phyloP scores from a whole-genome alignment of 768 basidiomycete species.

The Boletus huronensis region DNA sequence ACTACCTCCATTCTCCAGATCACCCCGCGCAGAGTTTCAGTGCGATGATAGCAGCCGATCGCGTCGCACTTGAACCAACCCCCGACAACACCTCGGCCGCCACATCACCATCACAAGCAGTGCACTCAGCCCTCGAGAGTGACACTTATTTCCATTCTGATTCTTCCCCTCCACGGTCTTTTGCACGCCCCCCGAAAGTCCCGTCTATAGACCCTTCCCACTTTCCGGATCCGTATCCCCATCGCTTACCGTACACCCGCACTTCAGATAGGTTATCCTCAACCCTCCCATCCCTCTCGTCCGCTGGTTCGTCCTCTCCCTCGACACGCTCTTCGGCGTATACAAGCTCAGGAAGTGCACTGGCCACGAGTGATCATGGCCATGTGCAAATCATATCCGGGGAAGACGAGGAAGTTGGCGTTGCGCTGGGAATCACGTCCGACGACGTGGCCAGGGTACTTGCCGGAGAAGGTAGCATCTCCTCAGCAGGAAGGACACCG shows the following conservation, averaged over 20 bases:
- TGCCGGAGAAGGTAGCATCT: conserved; percentile 45
- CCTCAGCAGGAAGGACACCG: conserved; percentile 48
- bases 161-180: conserved; percentile 33
- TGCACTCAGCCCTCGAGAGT: conserved; percentile 34
- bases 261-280: conserved; percentile 34
- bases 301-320: conserved; percentile 63
- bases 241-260: conserved; percentile 46
- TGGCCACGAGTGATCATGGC: conserved; percentile 57
- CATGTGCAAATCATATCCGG: conserved; percentile 64
- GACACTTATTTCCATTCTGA: conserved; percentile 39
- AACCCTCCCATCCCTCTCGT: conserved; percentile 59
- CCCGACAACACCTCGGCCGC: conserved; percentile 19
- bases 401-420: conserved; percentile 50
- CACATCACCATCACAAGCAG: conserved; percentile 23
- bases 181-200: conserved; percentile 43
- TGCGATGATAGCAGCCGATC: conserved; percentile 21
- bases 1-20: conserved; percentile 26
- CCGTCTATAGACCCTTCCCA: conserved; percentile 58
- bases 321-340: conserved; percentile 78
- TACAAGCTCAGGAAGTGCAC: conserved; percentile 64
- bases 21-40: conserved; percentile 14
- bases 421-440: conserved; percentile 58
- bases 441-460: conserved; percentile 64
- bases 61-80: conserved; percentile 4
- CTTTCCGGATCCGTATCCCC: conserved; percentile 72